These are phyloP conservation scores for Protomyces arabidopsidicola DNA, from an alignment of 1,139 yeast species.

Conservation along the genomic window DNA sequence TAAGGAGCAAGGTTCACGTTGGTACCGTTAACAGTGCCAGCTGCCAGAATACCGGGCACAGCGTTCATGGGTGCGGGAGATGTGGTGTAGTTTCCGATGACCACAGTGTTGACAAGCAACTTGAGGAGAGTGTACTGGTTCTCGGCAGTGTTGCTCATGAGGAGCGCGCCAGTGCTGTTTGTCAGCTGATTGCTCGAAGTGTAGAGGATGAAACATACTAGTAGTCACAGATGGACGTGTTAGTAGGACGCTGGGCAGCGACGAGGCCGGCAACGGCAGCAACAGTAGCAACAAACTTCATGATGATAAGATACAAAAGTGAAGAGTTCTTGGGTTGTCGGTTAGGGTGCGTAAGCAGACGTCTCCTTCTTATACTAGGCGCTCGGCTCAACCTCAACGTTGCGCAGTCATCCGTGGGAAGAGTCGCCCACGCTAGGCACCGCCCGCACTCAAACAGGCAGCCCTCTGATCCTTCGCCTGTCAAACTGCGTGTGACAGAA, in stretches of 20 bases:
- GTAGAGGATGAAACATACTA: neutral
- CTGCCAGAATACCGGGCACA: constrained; percentile 23
- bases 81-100: constrained; percentile 24
- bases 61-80: constrained; percentile 19
- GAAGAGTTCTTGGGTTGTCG: neutral
- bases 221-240: constrained; percentile 26
- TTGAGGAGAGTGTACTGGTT: constrained; percentile 26
- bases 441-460: neutral
- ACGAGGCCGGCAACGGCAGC: constrained; percentile 18
- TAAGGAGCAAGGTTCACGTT: constrained; percentile 13
- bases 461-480: neutral
- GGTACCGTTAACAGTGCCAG: constrained; percentile 22
- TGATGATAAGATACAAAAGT: neutral
- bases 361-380: neutral
- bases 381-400: neutral
- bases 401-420: neutral
- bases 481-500: too few species aligned
- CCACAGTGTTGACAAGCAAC: constrained; percentile 24
- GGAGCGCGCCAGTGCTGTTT: constrained; percentile 8
- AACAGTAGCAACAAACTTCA: constrained; percentile 18
- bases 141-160: constrained; percentile 23
- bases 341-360: neutral
- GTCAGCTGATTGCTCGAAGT: neutral
- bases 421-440: neutral
- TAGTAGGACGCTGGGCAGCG: constrained; percentile 23